Conservation (phyloP, 129 eudicot genomes). For the Pulicaria dysenterica region DNA sequence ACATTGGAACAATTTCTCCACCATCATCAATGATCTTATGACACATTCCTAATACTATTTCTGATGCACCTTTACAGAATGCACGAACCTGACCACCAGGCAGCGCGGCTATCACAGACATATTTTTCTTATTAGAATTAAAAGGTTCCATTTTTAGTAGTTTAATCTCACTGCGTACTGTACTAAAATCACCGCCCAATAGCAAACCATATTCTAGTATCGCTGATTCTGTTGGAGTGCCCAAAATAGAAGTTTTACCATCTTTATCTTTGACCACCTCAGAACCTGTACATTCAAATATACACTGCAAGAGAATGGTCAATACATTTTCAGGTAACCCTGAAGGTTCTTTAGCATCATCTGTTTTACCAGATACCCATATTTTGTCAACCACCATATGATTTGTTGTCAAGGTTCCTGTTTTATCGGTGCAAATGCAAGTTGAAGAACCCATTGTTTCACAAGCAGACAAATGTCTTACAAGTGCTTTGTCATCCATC, state of each 20-base stretch:
- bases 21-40: constrained; percentile 50
- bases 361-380: constrained; percentile 59
- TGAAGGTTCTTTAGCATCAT: constrained; percentile 39
- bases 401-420: constrained; percentile 92
- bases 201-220: constrained; percentile 72
- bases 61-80: constrained; percentile 93
- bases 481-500: constrained; percentile 81
- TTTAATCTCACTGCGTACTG: constrained; percentile 47
- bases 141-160: constrained; percentile 76
- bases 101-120: constrained; percentile 79
- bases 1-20: constrained; percentile 53
- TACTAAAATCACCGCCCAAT: constrained; percentile 68
- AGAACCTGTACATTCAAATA: constrained; percentile 75
- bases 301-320: constrained; percentile 59
- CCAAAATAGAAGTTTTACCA: constrained; percentile 68
- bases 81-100: constrained; percentile 64
- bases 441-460: constrained; percentile 97
- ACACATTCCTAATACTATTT: constrained; percentile 70
- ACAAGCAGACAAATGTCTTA: constrained; percentile 88
- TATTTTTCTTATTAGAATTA: constrained; percentile 72
- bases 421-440: constrained; percentile 85
- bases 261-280: constrained; percentile 77
- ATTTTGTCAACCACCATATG: constrained; percentile 84
- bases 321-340: constrained; percentile 41
- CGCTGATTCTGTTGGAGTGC: constrained; percentile 93